Conservation (phyloP, 352 stramenopile genomes). For the Phytophthora europaea region DNA sequence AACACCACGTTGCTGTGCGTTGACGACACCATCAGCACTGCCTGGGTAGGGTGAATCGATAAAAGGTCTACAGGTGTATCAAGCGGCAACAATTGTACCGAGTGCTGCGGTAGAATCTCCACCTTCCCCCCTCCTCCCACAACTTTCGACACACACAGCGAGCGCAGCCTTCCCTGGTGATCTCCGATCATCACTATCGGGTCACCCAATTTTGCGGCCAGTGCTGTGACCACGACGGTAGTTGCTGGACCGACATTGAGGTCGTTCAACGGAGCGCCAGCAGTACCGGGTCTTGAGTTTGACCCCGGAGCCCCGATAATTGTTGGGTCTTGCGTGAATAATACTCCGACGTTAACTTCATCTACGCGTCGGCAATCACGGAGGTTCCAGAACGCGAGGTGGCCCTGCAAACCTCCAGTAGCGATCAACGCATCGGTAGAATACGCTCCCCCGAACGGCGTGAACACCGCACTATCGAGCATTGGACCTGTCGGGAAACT, state of each 20-base stretch:
- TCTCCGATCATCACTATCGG: slow-evolving; percentile 75
- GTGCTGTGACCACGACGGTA: slow-evolving; percentile 50
- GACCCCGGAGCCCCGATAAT: slow-evolving; percentile 6
- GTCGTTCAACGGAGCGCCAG: slow-evolving; percentile 5
- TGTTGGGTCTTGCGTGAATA: slow-evolving; percentile 50
- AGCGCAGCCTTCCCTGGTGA: slow-evolving; percentile 63
- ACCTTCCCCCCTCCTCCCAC: slow-evolving; percentile 53
- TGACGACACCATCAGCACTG: slow-evolving; percentile 64
- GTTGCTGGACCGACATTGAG: background rate
- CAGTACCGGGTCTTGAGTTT: slow-evolving; percentile 29
- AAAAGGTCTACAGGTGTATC: slow-evolving; percentile 60
- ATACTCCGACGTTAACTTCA: slow-evolving; percentile 44
- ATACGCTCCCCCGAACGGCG: slow-evolving; percentile 61
- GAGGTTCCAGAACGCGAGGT: slow-evolving; percentile 65
- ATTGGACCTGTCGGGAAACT: slow-evolving; percentile 62
- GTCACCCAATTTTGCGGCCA: slow-evolving; percentile 58
- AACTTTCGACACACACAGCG: slow-evolving; percentile 61
- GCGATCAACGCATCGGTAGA: slow-evolving; percentile 59
- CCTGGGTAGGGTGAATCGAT: slow-evolving; percentile 65
- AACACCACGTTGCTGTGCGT: slow-evolving; percentile 58
- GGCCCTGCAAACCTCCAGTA: slow-evolving; percentile 57
- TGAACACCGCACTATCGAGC: slow-evolving; percentile 59
- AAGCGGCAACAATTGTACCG: slow-evolving; percentile 49
- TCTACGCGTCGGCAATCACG: slow-evolving; percentile 51
- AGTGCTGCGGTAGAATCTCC: slow-evolving; percentile 76